Base-by-base conservation (phyloP, 2,329 filamentous ascomycete genomes). In the Aureobasidium zeae region DNA sequence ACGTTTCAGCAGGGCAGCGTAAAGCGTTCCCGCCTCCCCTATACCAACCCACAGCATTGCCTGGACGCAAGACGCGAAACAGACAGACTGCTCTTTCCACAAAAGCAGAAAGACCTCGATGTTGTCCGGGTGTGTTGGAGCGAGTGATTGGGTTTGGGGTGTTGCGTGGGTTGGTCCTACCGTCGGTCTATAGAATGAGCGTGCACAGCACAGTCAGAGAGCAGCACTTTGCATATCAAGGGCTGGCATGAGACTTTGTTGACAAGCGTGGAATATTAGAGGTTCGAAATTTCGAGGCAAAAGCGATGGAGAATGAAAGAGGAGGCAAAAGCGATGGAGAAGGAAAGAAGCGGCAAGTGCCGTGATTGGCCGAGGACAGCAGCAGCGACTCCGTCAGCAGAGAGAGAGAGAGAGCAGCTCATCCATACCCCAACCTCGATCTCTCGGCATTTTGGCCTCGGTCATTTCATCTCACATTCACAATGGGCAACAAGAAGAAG, bases 401-500 rank as follows among this genome's bases (percentile, higher is more conserved):
- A n/a, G n/a, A n/a, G n/a, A n/a, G n/a, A n/a, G n/a, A n/a, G n/a
- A n/a, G n/a, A n/a, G n/a, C 36, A 39, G 17, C 6, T 22, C n/a
- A 22, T 28, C 11, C 22, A 29, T 39, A n/a, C n/a, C n/a, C n/a
- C 5, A 12, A 30, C 25, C n/a, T 7, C 15, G n/a, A 20, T 20
- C 2, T 22, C 25, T 39, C n/a, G n/a, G n/a, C n/a, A 25, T 25
- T 25, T 25, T 6, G 7, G 7, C 22, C 22, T 7, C 7, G n/a
- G 9, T 3, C 31, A 17, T 20, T 38, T 15, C 2, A 31, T 11
- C 20, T 37, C 41, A 31, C 25, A 32, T 16, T 21, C 49, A 52
- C 36, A 30, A 89, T 91, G 81, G 83, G 81, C 56, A n/a, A n/a
- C n/a, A 94, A 94, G 69, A 93, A 91, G 71, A 89, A 86, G 76